Evolutionary conservation across 2,329 filamentous ascomycete species (phyloP).

Genomic region (Sphaerulina musiva): DNA sequence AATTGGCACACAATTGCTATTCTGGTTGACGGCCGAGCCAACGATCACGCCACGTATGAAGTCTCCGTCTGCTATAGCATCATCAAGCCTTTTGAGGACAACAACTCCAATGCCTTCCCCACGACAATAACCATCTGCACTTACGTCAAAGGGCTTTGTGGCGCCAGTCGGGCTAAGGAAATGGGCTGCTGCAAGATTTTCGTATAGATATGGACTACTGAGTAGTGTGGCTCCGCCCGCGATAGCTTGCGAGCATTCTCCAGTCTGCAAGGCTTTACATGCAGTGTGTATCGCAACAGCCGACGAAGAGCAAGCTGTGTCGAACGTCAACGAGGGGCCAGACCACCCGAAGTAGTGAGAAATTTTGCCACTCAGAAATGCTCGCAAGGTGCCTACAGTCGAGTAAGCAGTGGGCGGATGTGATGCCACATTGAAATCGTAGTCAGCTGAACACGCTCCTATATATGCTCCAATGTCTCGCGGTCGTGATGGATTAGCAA

Average conservation of each 20-base stretch:
- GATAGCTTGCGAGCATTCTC: constrained; percentile 12
- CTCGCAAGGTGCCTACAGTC: constrained; percentile 7
- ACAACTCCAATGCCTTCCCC: constrained; percentile 29
- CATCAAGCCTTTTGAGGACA: constrained; percentile 32
- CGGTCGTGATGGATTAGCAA: constrained; percentile 8
- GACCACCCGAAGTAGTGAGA: constrained; percentile 15
- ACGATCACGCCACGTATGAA: constrained; percentile 30
- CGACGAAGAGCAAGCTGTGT: constrained; percentile 15
- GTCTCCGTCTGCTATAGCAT: constrained; percentile 35
- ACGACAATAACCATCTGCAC: constrained; percentile 35
- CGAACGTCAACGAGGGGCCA: constrained; percentile 9
- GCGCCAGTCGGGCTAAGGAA: constrained; percentile 20
- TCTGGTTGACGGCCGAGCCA: constrained; percentile 36
- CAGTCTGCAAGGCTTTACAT: constrained; percentile 1
- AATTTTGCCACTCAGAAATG: constrained; percentile 9
- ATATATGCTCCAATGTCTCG: constrained; percentile 12
- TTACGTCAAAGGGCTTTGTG: constrained; percentile 31
- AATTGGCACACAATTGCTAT: constrained; percentile 5
- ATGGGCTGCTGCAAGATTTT: constrained; percentile 17
- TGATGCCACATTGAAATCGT: constrained; percentile 7
- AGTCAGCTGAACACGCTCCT: constrained; percentile 9
- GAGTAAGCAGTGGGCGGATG: constrained; percentile 23
- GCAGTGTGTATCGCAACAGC: constrained; percentile 11
- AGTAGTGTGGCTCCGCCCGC: constrained; percentile 16
- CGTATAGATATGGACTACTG: constrained; percentile 14